These are phyloP conservation scores for Phytophthora chlamydospora DNA, from an alignment of 352 stramenopile genomes.

Conservation along the genomic window DNA sequence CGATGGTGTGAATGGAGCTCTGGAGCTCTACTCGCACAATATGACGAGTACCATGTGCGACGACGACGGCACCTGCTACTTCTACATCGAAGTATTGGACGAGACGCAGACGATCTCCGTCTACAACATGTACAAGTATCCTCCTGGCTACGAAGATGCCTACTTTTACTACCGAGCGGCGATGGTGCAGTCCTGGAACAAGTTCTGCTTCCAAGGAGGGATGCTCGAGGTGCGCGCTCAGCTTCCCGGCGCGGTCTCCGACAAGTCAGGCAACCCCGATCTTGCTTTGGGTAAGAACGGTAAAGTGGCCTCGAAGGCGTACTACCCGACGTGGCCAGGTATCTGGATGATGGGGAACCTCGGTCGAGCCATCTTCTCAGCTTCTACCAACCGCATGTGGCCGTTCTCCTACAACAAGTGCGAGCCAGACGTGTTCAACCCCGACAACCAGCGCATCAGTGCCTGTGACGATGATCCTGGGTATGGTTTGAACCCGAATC, in stretches of 20 bases:
- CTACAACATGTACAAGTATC: constrained; percentile 63
- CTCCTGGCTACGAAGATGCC: constrained; percentile 51
- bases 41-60: constrained; percentile 74
- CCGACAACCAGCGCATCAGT: constrained; percentile 50
- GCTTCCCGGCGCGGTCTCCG: constrained; percentile 84
- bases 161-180: constrained; percentile 63
- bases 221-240: constrained; percentile 91
- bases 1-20: constrained; percentile 91
- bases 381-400: constrained; percentile 92
- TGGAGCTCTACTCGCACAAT: constrained; percentile 93
- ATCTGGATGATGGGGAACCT: constrained; percentile 96
- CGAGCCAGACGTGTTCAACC: constrained; percentile 53
- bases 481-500: constrained; percentile 85
- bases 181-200: constrained; percentile 93
- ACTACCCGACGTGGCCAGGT: constrained; percentile 87
- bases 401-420: constrained; percentile 94
- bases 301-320: constrained; percentile 62
- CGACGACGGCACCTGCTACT: constrained; percentile 57
- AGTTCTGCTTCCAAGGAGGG: constrained; percentile 93
- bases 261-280: constrained; percentile 51
- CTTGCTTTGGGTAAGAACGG: constrained; percentile 35
- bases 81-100: constrained; percentile 62
- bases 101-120: constrained; percentile 48
- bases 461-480: constrained; percentile 91
- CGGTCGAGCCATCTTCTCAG: constrained; percentile 91